These are phyloP conservation scores for Sporothrix variecibatus DNA, from an alignment of 2,329 filamentous ascomycete genomes.

Conservation along the genomic window DNA sequence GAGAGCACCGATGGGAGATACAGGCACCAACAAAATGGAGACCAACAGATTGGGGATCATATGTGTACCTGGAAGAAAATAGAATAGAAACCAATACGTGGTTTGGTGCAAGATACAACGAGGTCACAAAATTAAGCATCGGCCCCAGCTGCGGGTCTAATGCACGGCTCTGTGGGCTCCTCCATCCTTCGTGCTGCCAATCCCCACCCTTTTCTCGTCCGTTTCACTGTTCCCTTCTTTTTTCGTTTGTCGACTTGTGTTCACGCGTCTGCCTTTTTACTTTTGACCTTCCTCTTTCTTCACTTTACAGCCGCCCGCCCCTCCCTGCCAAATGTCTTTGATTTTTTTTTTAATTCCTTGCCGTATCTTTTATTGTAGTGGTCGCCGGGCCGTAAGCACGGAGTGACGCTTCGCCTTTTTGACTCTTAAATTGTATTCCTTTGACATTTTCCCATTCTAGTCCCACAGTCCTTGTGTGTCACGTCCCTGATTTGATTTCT, in stretches of 20 bases:
- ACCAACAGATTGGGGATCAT: neutral
- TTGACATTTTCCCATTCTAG: neutral
- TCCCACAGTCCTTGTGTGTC: neutral
- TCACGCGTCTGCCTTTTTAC: neutral
- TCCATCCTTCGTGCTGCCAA: neutral
- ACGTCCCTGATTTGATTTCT: neutral
- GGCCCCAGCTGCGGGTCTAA: constrained; percentile 16
- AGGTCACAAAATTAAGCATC: constrained; percentile 16
- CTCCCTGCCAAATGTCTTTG: neutral
- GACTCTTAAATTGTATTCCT: neutral
- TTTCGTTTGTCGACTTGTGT: neutral
- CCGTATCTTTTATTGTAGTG: constrained; percentile 3
- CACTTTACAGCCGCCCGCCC: neutral
- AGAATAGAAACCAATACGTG: neutral
- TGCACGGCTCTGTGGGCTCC: constrained; percentile 20
- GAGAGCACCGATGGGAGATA: neutral
- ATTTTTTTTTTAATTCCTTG: neutral
- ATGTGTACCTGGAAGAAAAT: neutral
- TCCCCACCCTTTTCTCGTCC: neutral
- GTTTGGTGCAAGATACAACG: neutral
- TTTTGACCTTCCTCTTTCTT: constrained; percentile 18
- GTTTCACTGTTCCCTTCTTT: neutral
- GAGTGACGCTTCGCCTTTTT: constrained; percentile 2
- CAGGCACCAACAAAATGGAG: neutral
- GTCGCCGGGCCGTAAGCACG: constrained; percentile 21